Percentiles rank a stretch among this genome's conserved stretches.
These are phyloP conservation scores for Penicillium paradoxum DNA, from an alignment of 495 filamentous ascomycete species.

Conservation along the genomic window DNA sequence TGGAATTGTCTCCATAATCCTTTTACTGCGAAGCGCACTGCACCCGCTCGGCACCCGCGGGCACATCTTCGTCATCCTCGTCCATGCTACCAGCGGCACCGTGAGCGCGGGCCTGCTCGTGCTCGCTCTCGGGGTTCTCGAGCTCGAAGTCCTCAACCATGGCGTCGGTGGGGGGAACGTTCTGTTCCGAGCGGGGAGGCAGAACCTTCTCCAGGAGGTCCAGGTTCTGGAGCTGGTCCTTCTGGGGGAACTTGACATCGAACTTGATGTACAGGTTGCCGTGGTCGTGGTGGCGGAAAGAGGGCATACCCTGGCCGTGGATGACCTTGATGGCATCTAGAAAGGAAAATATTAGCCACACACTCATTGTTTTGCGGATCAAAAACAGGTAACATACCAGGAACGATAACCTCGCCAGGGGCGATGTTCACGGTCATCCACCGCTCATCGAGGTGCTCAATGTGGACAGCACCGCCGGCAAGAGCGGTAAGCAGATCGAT, in stretches of 20 bases:
- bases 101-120: slow-evolving; percentile 65
- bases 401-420: slow-evolving; percentile 88
- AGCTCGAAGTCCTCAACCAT: slow-evolving; percentile 86
- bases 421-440: slow-evolving; percentile 90
- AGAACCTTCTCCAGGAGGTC: slow-evolving; percentile 74
- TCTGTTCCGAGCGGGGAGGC: slow-evolving; percentile 59
- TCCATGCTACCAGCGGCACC: slow-evolving; percentile 67
- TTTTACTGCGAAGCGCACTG: slow-evolving; percentile 96
- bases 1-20: slow-evolving; percentile 11
- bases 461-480: slow-evolving; percentile 77
- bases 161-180: slow-evolving; percentile 64
- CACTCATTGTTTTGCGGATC: background rate
- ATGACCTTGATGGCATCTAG: slow-evolving; percentile 91
- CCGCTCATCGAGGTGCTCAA: slow-evolving; percentile 96
- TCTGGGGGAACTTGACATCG: slow-evolving; percentile 88
- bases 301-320: slow-evolving; percentile 97
- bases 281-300: slow-evolving; percentile 88
- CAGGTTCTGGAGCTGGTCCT: slow-evolving; percentile 46
- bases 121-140: slow-evolving; percentile 72
- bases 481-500: slow-evolving; percentile 95
- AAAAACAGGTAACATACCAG: slow-evolving; percentile 58
- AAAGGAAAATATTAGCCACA: slow-evolving; percentile 13
- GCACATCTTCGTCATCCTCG: slow-evolving; percentile 73
- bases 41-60: slow-evolving; percentile 81
- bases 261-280: slow-evolving; percentile 98